These are phyloP conservation scores for Saprolegnia parasitica DNA, from an alignment of 352 stramenopile genomes.

Conservation along the genomic window DNA sequence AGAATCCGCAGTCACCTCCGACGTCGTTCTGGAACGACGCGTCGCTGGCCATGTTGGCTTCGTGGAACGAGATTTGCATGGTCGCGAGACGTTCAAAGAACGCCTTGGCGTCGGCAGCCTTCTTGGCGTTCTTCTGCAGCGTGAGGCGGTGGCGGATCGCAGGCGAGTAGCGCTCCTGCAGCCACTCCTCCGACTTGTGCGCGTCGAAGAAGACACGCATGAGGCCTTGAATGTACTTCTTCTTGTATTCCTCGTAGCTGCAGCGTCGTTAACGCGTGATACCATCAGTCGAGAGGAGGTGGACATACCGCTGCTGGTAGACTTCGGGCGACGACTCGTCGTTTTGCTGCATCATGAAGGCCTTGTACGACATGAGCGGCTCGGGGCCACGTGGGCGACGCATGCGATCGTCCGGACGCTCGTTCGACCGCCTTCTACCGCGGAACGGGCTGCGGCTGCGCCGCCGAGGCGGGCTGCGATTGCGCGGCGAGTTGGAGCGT, in stretches of 20 bases:
- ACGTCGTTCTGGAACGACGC: conserved; percentile 74
- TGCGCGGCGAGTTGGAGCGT: conserved; percentile 20
- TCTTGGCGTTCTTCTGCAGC: conserved; percentile 56
- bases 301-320: conserved; percentile 54
- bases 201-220: conserved; percentile 80
- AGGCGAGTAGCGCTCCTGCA: conserved; percentile 81
- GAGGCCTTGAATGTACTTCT: conserved; percentile 73
- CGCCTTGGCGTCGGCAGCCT: conserved; percentile 67
- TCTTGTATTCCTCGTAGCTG: conserved; percentile 84
- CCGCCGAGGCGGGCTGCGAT: conserved; percentile 22
- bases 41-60: conserved; percentile 36
- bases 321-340: conserved; percentile 74
- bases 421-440: conserved; percentile 21
- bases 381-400: conserved; percentile 34
- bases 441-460: conserved; percentile 25
- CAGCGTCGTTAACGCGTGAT: neutral
- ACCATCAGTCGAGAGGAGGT: conserved; percentile 4
- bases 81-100: conserved; percentile 61
- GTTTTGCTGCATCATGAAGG: conserved; percentile 85
- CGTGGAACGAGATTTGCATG: conserved; percentile 60
- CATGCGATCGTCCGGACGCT: conserved; percentile 16
- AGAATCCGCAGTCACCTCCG: conserved; percentile 68
- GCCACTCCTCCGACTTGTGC: conserved; percentile 81
- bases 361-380: conserved; percentile 78
- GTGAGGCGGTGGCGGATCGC: conserved; percentile 63